Evolutionary conservation across 2,329 filamentous ascomycete species (phyloP), one percentile per base, ranked within the genome.

Genomic region (Pleomassaria siparia): DNA sequence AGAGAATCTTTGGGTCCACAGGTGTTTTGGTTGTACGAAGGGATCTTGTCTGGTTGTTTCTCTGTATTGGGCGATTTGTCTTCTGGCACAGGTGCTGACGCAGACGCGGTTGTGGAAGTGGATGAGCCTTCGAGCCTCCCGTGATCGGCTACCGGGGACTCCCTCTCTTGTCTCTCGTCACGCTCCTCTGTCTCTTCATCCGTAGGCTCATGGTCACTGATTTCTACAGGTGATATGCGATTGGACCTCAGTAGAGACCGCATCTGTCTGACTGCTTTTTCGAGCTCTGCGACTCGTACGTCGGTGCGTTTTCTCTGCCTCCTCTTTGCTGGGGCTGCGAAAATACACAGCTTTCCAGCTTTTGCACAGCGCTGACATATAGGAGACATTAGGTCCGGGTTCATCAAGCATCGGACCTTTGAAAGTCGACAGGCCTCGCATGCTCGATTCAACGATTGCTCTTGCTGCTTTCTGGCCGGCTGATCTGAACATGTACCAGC

Each of bases 351-450:
- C 43, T 56, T 55, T 12, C 60, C 63, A 21, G 64, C 64, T 46
- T 65, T 70, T 33, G 66, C 63, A 49, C 67, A 70, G 50, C 67
- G 55, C 39, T 70, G 66, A 33, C 67, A 70, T 39, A 64, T 62
- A 2, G 62, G 66, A 29, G 43, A 50, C 44, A 58, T 11, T 4
- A 30, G 49, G 26, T 56, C 57, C 8, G 62, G 54, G 16, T 63
- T 60, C 10, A 60, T 44, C 25, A 70, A 46, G 48, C 67, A 70
- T 13, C 67, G 64, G 7, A 70, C 59, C 54, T 70, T 70, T 9
- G 66, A 70, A 6, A 63, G 48, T 22, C 67, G 62, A 45, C 67
- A 70, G 41, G 66, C 58, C 49, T 70, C 67, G 46, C 66, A 70
- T 10, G 67, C 66, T 44, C 66, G 56, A 41, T 70, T 70, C 28